These are phyloP conservation scores for Kwoniella europaea DNA, from an alignment of 768 basidiomycete genomes.

Conservation along the genomic window DNA sequence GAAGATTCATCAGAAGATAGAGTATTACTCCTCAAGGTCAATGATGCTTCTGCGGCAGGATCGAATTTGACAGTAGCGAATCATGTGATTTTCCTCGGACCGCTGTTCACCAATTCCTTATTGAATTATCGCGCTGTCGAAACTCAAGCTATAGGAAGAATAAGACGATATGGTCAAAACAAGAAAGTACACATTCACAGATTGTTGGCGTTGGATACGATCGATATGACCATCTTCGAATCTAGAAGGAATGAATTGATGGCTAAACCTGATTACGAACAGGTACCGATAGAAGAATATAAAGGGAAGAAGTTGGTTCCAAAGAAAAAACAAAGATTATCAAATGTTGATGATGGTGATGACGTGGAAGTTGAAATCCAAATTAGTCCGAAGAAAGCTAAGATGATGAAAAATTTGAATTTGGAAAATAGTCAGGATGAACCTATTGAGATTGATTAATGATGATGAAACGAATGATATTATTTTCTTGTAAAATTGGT, in stretches of 20 bases:
- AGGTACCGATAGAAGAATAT: slow-evolving; percentile 33
- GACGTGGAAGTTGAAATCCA: slow-evolving; percentile 18
- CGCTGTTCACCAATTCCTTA: slow-evolving; percentile 81
- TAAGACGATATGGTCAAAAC: slow-evolving; percentile 79
- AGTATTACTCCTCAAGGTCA: slow-evolving; percentile 85
- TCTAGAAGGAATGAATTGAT: slow-evolving; percentile 31
- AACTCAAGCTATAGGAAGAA: slow-evolving; percentile 59
- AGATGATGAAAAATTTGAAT: not conserved
- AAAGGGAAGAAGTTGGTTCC: slow-evolving; percentile 25
- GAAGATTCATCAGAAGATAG: slow-evolving; percentile 60
- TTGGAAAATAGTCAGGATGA: slow-evolving; percentile 10
- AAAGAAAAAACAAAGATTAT: slow-evolving; percentile 3
- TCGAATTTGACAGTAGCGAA: slow-evolving; percentile 87
- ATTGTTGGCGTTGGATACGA: slow-evolving; percentile 82
- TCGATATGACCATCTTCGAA: slow-evolving; percentile 79
- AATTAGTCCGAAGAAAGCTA: slow-evolving; percentile 34
- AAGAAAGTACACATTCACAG: slow-evolving; percentile 74
- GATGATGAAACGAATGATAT: not conserved
- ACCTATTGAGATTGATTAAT: slow-evolving; percentile 38
- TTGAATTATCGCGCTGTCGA: slow-evolving; percentile 80
- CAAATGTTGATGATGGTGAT: not conserved
- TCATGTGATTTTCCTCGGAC: slow-evolving; percentile 92
- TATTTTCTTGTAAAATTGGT: not conserved
- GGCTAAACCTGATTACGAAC: slow-evolving; percentile 42
- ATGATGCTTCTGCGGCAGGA: slow-evolving; percentile 68